phyloP scores from a whole-genome alignment of 2,329 filamentous ascomycete species.

The Pezicula carpinea region DNA sequence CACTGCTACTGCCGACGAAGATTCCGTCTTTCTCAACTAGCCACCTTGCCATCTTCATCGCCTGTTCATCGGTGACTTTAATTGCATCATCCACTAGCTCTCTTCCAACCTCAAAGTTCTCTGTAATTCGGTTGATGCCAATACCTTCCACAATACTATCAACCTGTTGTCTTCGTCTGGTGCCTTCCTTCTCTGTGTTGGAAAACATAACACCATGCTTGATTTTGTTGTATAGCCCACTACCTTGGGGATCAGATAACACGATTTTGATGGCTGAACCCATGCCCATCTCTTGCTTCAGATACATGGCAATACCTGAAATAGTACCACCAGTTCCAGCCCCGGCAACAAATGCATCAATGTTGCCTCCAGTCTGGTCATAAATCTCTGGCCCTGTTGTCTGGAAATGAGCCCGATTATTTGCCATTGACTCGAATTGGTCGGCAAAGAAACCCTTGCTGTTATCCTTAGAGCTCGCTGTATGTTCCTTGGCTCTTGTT shows the following conservation, averaged over 20 bases:
- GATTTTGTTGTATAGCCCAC: conserved; percentile 87
- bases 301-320: conserved; percentile 74
- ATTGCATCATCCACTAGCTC: conserved; percentile 88
- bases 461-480: conserved; percentile 45
- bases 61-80: conserved; percentile 82
- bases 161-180: conserved; percentile 81
- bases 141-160: conserved; percentile 96
- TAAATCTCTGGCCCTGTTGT: conserved; percentile 89
- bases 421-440: conserved; percentile 89
- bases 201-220: conserved; percentile 96
- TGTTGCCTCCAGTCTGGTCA: conserved; percentile 63
- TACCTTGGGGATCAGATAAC: conserved; percentile 90
- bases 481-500: conserved; percentile 70
- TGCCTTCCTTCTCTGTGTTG: conserved; percentile 82
- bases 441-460: conserved; percentile 90
- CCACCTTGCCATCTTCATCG: conserved; percentile 91
- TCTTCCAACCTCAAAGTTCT: conserved; percentile 84
- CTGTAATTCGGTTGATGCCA: conserved; percentile 89
- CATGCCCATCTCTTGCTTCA: conserved; percentile 59
- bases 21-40: conserved; percentile 93
- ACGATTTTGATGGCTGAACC: conserved; percentile 55
- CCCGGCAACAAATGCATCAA: conserved; percentile 89
- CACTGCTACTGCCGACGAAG: conserved; percentile 89
- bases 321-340: conserved; percentile 94
- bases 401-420: conserved; percentile 78